Percentiles rank a stretch among this genome's conserved stretches.
These are phyloP conservation scores for Mallotus repandus DNA, from an alignment of 441 rosid genomes.

Conservation along the genomic window DNA sequence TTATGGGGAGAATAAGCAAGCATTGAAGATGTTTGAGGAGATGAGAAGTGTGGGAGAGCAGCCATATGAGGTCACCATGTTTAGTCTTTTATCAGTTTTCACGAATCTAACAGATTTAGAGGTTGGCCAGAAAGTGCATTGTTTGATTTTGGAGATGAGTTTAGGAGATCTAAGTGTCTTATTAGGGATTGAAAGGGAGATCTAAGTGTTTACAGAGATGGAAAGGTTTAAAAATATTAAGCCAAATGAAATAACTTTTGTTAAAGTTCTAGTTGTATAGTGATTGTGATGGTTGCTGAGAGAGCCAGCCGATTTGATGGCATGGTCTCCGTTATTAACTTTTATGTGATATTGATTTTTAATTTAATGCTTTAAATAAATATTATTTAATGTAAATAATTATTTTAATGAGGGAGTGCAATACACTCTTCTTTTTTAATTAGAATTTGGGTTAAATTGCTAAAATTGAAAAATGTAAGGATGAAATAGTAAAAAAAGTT, in stretches of 20 bases:
- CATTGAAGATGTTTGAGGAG: constrained; percentile 51
- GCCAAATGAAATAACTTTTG: constrained; percentile 66
- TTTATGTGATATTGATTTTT: no score
- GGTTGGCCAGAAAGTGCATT: constrained; percentile 56
- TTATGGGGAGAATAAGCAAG: constrained; percentile 42
- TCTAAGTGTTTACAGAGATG: constrained; percentile 48
- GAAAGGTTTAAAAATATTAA: constrained; percentile 42
- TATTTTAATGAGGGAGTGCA: no score
- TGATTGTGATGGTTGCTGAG: no score
- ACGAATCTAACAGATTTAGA: constrained; percentile 52
- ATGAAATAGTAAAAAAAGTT: no score
- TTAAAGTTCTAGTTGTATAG: constrained; percentile 72
- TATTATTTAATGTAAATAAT: no score
- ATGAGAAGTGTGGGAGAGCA: constrained; percentile 54
- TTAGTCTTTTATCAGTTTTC: constrained; percentile 62
- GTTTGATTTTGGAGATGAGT: constrained; percentile 36
- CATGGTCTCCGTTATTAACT: no score
- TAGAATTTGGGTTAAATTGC: no score
- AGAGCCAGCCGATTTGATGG: no score
- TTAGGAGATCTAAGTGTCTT: constrained; percentile 45
- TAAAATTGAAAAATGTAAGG: no score
- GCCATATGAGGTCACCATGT: constrained; percentile 80
- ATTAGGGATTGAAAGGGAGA: constrained; percentile 53
- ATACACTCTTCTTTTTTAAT: no score
- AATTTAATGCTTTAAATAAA: no score